Base-by-base conservation (phyloP, 106 monocot species). In the Hemerocallis citrina region DNA sequence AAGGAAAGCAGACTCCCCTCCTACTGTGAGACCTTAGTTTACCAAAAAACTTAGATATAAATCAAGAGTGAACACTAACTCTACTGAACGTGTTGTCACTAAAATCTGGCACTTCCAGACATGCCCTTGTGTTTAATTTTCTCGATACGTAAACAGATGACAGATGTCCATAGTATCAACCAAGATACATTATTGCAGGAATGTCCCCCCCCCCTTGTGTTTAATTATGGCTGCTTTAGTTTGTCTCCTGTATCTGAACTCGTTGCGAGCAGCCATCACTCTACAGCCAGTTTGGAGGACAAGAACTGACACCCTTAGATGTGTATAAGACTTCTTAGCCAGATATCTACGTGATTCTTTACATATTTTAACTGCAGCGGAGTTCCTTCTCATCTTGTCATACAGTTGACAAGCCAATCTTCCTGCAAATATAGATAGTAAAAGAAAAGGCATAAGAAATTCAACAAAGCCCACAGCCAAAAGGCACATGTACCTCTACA, bases 301-400 rank as follows among this genome's bases (percentile, higher is more conserved):
- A 61, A 91, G 77, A 63, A 62, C 85, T 19, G 92, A 88, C 32
- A 63, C 6, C 54, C 82, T 77, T 52, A 88, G 49, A 31, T 34
- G 35, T 31, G 62, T 74, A 67, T 92, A 92, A 34, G 57, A 58
- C 64, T 82, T 92, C 72, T 77, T 81, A 36, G 81, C 72, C 52
- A 73, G 77, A 64, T 69, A 73, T 24, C 75, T 74, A 0, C 91
- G 78, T n/a, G 75, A 54, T 34, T 82, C 75, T 68, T 88, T 98
- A 75, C 92, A 79, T 57, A 98, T 73, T 80, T 85, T 92, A 37
- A 98, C 47, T 65, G 88, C 79, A 68, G 98, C 91, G 57, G 87
- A 74, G 28, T 88, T 77, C 56, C 70, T 79, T 70, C 75, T 79
- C 73, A 98, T 73, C 48, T 42, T 37, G 33, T 85, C 76, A 75